Evolutionary conservation across 1,284 basidiomycete genomes (phyloP), one percentile per base, ranked within the genome.

Genomic region (Polyporus tsugae): DNA sequence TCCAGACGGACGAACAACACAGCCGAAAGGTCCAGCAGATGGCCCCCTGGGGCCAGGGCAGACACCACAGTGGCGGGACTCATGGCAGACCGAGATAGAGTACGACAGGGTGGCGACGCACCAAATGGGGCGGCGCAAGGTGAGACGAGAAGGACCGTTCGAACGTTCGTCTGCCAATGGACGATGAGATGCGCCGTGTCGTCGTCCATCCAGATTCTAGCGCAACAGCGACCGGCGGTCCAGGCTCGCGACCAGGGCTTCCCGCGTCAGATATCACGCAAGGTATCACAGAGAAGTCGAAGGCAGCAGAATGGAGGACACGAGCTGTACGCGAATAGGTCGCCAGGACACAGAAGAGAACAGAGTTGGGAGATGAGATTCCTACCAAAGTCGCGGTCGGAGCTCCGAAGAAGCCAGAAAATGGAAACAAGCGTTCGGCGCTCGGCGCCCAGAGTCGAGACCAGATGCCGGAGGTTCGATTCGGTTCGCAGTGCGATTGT

Each of bases 351-450:
- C 13, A 36, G 6, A n/a, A 17, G 33, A 11, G 35, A 35, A 58
- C 55, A 58, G 55, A 35, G 35, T 22, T n/a, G 36, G 17, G n/a
- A 58, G 29, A 29, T 29, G 29, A 29, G 29, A 29, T 29, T 29
- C 2, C 29, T 29, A 38, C 19, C 29, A 17, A 58, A 11, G 55
- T 55, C 17, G 15, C 15, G 55, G 55, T 58, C 55, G 55, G 55
- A 38, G 58, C 58, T 39, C 58, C 58, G 39, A 60, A 41, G 38
- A 60, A 60, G 35, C 38, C 38, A 29, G 22, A 58, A 22, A 25
- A 60, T 15, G 17, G 19, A 35, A 58, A 36, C 13, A 11, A 55
- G n/a, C 4, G 22, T 22, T 22, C 29, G 17, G 53, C 33, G 29
- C 29, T 17, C 15, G 29, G 9, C n/a, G n/a, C 29, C 29, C 29